phyloP scores from a whole-genome alignment of 371 early-diverging fungal genomes.

The Fennellomyces sp. region DNA sequence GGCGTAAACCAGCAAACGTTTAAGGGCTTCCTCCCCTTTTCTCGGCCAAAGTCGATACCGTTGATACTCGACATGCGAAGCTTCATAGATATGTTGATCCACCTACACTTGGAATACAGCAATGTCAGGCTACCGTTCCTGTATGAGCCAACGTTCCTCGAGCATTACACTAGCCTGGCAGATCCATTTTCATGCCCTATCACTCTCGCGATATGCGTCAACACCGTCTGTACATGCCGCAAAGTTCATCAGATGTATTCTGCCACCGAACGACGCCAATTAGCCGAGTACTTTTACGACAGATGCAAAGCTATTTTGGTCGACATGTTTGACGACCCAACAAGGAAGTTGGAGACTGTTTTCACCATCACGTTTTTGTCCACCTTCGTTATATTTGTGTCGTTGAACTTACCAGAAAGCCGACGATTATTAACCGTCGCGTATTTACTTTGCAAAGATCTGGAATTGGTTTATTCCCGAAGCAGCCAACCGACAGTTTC shows the following conservation, averaged over 20 bases:
- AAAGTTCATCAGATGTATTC: not conserved
- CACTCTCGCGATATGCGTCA: conserved; percentile 14
- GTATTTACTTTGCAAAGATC: not conserved
- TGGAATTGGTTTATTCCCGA: not conserved
- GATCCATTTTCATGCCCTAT: conserved; percentile 12
- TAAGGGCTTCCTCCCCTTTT: not conserved
- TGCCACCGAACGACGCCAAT: conserved; percentile 1
- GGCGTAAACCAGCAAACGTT: not conserved
- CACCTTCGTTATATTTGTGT: not conserved
- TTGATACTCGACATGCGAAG: not conserved
- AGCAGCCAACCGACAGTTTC: no score
- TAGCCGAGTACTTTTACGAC: conserved; percentile 18
- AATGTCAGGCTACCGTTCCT: conserved; percentile 1
- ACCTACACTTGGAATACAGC: not conserved
- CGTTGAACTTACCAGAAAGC: not conserved
- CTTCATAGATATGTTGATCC: not conserved
- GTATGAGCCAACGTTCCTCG: conserved; percentile 5
- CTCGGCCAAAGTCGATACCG: not conserved
- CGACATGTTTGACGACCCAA: conserved; percentile 23
- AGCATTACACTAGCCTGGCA: not conserved
- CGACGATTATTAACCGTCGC: not conserved
- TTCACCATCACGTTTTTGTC: not conserved
- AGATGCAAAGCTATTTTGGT: not conserved
- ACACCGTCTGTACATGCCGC: not conserved
- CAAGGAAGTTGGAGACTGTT: conserved; percentile 13